phyloP scores from a whole-genome alignment of 2,329 filamentous ascomycete species.

The Pestalotiopsis fici region DNA sequence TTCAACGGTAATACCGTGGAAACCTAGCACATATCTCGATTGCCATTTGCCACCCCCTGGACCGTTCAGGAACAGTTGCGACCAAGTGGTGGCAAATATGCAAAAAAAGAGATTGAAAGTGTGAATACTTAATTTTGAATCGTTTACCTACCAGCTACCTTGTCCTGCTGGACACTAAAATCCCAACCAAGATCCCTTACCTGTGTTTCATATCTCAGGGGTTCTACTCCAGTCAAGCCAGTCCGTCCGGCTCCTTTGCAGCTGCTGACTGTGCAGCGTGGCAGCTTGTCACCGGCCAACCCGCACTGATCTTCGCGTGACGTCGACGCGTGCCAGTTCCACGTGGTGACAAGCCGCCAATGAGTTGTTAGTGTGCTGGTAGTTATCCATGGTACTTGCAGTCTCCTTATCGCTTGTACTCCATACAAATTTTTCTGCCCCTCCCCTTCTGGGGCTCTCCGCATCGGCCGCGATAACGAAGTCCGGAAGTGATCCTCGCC shows the following conservation, averaged over 20 bases:
- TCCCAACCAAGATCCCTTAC: neutral
- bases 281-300: neutral
- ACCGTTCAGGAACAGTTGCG: slow-evolving; percentile 10
- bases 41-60: slow-evolving; percentile 12
- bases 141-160: neutral
- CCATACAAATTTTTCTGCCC: neutral
- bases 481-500: slow-evolving; percentile 6
- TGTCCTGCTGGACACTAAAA: neutral
- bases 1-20: neutral
- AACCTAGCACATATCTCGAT: neutral
- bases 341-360: slow-evolving; percentile 11
- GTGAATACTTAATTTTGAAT: neutral
- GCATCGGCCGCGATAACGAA: slow-evolving; percentile 10
- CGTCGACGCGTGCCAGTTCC: slow-evolving; percentile 3
- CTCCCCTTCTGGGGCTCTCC: neutral
- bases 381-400: neutral
- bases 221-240: neutral
- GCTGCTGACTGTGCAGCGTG: neutral
- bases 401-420: neutral
- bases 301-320: slow-evolving; percentile 1
- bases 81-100: slow-evolving; percentile 11
- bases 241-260: neutral
- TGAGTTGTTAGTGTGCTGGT: neutral
- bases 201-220: neutral
- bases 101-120: neutral